A percentile compares a stretch with the other conserved stretches of the same genome.
Evolutionary conservation across 1,139 yeast species (phyloP).

Genomic region (Yamadazyma sp.): DNA sequence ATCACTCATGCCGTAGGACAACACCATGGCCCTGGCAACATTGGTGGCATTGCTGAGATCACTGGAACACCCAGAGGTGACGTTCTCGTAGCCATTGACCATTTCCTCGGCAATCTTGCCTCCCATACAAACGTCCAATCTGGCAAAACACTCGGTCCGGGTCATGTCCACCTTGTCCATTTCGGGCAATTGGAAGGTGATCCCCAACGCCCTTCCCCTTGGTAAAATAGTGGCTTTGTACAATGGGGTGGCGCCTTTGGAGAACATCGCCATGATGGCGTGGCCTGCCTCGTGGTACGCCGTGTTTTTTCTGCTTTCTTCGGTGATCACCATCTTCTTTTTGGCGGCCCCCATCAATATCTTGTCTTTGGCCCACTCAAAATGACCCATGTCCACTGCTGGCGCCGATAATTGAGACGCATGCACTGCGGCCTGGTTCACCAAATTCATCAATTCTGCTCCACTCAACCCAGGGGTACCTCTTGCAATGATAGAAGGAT

Average conservation of each 20-base stretch:
- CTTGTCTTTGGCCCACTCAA: slow-evolving; percentile 99
- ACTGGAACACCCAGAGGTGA: slow-evolving; percentile 91
- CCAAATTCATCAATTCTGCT: slow-evolving; percentile 93
- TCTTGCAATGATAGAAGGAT: slow-evolving; percentile 85
- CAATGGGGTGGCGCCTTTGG: slow-evolving; percentile 93
- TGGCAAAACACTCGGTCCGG: slow-evolving; percentile 82
- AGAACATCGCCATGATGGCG: slow-evolving; percentile 94
- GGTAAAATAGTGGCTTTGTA: slow-evolving; percentile 97
- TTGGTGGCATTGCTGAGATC: slow-evolving; percentile 88
- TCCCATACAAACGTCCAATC: slow-evolving; percentile 97
- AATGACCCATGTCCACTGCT: slow-evolving; percentile 85
- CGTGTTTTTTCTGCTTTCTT: slow-evolving; percentile 88
- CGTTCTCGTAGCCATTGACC: slow-evolving; percentile 86
- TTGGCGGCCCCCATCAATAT: slow-evolving; percentile 97
- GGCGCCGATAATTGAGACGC: slow-evolving; percentile 93
- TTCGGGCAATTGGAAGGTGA: slow-evolving; percentile 96
- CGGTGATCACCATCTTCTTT: slow-evolving; percentile 95
- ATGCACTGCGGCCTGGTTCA: slow-evolving; percentile 96
- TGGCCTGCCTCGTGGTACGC: slow-evolving; percentile 99
- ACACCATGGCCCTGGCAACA: slow-evolving; percentile 96
- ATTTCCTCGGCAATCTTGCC: slow-evolving; percentile 97
- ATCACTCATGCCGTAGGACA: slow-evolving; percentile 95
- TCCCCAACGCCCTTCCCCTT: slow-evolving; percentile 94
- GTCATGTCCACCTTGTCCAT: slow-evolving; percentile 97
- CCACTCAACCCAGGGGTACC: slow-evolving; percentile 98